Evolutionary conservation across 495 filamentous ascomycete genomes (phyloP).

Genomic region (Coniosporium apollinis): DNA sequence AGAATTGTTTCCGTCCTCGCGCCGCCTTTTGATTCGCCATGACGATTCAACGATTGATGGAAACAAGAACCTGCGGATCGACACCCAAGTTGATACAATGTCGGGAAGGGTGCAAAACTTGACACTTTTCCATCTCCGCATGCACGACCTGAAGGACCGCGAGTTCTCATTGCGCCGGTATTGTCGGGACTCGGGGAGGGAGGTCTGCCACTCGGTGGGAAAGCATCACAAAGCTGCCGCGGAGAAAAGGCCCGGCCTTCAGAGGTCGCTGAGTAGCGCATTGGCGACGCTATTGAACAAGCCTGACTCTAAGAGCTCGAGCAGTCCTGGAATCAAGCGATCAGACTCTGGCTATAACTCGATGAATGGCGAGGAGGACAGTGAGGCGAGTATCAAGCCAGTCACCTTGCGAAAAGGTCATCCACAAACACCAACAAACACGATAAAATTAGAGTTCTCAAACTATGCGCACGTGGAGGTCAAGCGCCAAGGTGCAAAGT

Average conservation of each 20-base stretch:
- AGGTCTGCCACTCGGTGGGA: constrained; percentile 73
- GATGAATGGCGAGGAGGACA: constrained; percentile 30
- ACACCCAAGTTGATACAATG: constrained; percentile 48
- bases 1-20: constrained; percentile 68
- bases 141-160: constrained; percentile 77
- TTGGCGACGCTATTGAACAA: constrained; percentile 49
- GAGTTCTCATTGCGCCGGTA: constrained; percentile 88
- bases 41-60: constrained; percentile 85
- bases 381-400: constrained; percentile 23
- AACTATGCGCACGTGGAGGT: constrained; percentile 93
- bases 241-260: constrained; percentile 15
- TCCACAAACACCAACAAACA: constrained; percentile 42
- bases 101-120: constrained; percentile 45
- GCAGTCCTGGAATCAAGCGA: constrained; percentile 27
- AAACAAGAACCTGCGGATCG: constrained; percentile 92
- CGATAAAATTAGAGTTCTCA: constrained; percentile 78
- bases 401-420: constrained; percentile 19
- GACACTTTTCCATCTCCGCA: constrained; percentile 85
- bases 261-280: constrained; percentile 51
- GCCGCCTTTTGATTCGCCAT: constrained; percentile 68
- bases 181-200: constrained; percentile 79
- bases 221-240: constrained; percentile 41
- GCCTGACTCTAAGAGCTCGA: constrained; percentile 27
- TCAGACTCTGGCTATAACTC: constrained; percentile 47
- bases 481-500: constrained; percentile 48